Percentiles rank a stretch among this genome's conserved stretches.
Conservation (phyloP, 2,329 filamentous ascomycete genomes). For the Nigrospora osmanthi region DNA sequence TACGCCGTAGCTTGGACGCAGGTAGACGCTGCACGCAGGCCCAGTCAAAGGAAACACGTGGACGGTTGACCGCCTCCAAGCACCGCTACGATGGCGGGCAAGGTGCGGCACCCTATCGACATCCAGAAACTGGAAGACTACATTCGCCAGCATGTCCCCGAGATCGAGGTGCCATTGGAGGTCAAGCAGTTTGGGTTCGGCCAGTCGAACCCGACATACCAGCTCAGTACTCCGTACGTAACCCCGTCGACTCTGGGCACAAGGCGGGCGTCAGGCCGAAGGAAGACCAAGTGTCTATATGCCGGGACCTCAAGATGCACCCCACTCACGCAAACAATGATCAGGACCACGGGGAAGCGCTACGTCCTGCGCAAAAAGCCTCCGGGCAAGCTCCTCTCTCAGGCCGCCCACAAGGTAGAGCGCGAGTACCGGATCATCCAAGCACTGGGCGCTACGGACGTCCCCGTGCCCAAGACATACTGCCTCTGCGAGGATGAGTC, state of each 20-base stretch:
- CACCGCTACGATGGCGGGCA: conserved; percentile 61
- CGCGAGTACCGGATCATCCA: conserved; percentile 88
- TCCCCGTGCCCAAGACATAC: conserved; percentile 78
- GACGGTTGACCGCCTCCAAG: no score
- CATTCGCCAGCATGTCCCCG: conserved; percentile 66
- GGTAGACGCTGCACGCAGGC: no score
- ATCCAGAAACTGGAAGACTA: conserved; percentile 71
- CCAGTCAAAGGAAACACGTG: no score
- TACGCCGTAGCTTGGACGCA: no score
- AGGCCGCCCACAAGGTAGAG: conserved; percentile 93
- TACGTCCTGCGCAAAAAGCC: conserved; percentile 97
- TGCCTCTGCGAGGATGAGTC: conserved; percentile 76
- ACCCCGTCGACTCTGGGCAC: background rate
- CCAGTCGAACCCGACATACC: conserved; percentile 96
- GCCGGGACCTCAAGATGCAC: no score
- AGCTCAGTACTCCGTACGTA: conserved; percentile 54
- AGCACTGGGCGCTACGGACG: conserved; percentile 61
- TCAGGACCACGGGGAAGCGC: conserved; percentile 24
- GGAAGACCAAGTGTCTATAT: no score
- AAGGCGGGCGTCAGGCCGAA: no score
- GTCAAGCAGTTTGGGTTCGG: conserved; percentile 97
- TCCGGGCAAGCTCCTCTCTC: conserved; percentile 82
- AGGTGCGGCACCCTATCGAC: conserved; percentile 85
- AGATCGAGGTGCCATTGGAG: conserved; percentile 74
- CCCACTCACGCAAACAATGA: background rate